phyloP scores from a whole-genome alignment of 805 yeast species.

The Diddensiella transvaalensis region DNA sequence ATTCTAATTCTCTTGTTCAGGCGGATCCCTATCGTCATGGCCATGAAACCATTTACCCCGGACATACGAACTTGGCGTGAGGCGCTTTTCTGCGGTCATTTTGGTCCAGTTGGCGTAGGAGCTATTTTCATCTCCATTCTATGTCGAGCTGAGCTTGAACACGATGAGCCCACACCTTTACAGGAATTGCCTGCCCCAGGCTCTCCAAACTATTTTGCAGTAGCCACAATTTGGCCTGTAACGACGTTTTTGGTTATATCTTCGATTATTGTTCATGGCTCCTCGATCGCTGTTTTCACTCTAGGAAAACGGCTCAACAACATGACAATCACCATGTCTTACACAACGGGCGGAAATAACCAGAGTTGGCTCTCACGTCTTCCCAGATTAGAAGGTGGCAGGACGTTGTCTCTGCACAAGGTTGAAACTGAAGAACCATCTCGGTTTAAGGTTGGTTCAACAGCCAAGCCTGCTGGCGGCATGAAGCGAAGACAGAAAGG shows the following conservation, averaged over 20 bases:
- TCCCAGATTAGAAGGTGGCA: constrained; percentile 66
- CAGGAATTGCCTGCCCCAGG: constrained; percentile 44
- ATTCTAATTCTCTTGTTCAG: constrained; percentile 70
- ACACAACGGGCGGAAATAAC: constrained; percentile 66
- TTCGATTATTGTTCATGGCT: constrained; percentile 86
- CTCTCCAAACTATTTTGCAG: constrained; percentile 52
- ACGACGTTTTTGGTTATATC: constrained; percentile 75
- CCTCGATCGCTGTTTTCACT: constrained; percentile 75
- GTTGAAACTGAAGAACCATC: constrained; percentile 61
- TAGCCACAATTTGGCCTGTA: constrained; percentile 76
- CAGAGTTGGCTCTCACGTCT: constrained; percentile 81
- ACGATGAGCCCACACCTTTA: constrained; percentile 56
- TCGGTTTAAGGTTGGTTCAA: constrained; percentile 12
- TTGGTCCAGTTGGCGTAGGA: constrained; percentile 96
- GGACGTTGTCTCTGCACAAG: constrained; percentile 77
- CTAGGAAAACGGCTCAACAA: constrained; percentile 85
- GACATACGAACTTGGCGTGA: constrained; percentile 91
- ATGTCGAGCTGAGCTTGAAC: constrained; percentile 69
- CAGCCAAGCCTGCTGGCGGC: constrained; percentile 26
- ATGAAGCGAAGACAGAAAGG: constrained; percentile 22
- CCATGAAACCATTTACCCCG: constrained; percentile 74
- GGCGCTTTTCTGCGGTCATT: constrained; percentile 90
- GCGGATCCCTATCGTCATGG: constrained; percentile 77
- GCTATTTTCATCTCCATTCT: constrained; percentile 81
- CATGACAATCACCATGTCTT: constrained; percentile 88